A percentile compares a stretch with the other conserved stretches of the same genome.
Conservation (phyloP, 1,284 basidiomycete species). For the Tremellales sp. region DNA sequence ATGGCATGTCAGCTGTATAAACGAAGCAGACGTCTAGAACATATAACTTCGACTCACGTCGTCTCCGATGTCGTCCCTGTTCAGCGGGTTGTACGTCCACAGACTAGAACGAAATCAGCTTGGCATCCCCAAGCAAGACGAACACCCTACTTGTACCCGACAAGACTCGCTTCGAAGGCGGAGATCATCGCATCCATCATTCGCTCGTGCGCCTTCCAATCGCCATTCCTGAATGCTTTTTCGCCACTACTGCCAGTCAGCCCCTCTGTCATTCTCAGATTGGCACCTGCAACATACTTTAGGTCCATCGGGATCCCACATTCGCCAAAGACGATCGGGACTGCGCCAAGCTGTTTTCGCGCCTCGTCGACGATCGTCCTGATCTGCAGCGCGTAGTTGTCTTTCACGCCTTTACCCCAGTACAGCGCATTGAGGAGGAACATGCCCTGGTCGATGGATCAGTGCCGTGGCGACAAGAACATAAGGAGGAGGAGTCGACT, state of each 20-base stretch:
- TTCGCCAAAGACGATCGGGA: slow-evolving; percentile 80
- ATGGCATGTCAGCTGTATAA: not conserved
- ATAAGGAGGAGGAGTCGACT: slow-evolving; percentile 23
- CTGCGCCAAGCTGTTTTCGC: slow-evolving; percentile 66
- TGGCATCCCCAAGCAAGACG: not conserved
- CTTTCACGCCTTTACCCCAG: slow-evolving; percentile 77
- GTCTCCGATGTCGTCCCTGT: slow-evolving; percentile 74
- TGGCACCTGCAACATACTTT: slow-evolving; percentile 59
- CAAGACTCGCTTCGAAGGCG: slow-evolving; percentile 64
- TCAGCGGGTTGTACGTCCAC: slow-evolving; percentile 93
- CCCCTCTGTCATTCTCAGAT: not conserved
- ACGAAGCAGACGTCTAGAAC: not conserved
- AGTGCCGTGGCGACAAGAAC: not conserved
- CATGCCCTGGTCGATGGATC: slow-evolving; percentile 61
- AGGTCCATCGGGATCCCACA: slow-evolving; percentile 91
- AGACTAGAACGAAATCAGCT: slow-evolving; percentile 54
- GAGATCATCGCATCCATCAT: slow-evolving; percentile 89
- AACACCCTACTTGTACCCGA: slow-evolving; percentile 72
- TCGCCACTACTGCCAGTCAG: slow-evolving; percentile 54
- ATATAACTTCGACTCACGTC: slow-evolving; percentile 17
- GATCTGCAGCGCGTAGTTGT: slow-evolving; percentile 79
- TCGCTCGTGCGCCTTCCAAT: slow-evolving; percentile 73
- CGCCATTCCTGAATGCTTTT: slow-evolving; percentile 65
- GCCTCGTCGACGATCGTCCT: slow-evolving; percentile 68
- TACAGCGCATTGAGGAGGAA: slow-evolving; percentile 74